Evolutionary conservation across 768 basidiomycete genomes (phyloP), one percentile per base, ranked within the genome.

Genomic region (Dacryopinax primogenitus): DNA sequence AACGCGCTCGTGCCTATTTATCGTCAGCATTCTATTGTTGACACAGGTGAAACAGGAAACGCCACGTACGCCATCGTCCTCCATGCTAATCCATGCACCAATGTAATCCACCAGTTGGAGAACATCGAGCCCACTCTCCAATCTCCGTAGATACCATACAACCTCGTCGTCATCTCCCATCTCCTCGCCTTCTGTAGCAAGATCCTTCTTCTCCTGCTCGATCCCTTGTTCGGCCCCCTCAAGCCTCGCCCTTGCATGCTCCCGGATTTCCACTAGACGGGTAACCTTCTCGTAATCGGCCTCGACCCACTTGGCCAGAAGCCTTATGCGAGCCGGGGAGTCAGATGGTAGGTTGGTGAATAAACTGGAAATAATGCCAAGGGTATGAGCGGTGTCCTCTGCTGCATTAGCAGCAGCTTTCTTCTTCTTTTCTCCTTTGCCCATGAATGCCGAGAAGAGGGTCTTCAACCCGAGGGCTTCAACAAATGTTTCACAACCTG

Each of bases 291-390:
- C 92, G 71, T 96, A 99, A 63, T 87, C 84, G 30, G 77, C 81
- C 74, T 98, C 95, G 15, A 96, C 92, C 70, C 98, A 99, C 75
- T 99, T 99, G 4, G 91, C 80, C 16, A 99, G 77, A 18, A 98
- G 77, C 13, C 96, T 85, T 63, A 89, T 84, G 18, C 91, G 85
- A 32, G 82, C 79, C 0, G 84, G 80, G 4, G 92, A 89, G 64
- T 94, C 92, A 1, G 92, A 92, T 3, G 86, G 81, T 9, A 97
- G 83, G 69, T 90, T 92, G 7, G 88, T 87, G 69, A 92, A 84
- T 28, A 98, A 79, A 0, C 95, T 96, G 1, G 88, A 87, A 33
- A 90, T 82, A 66, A 95, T 88, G 51, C 92, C 88, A 32, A 99
- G 81, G 26, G 91, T 82, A 73, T 99, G 96, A 16, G 87, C 83